Evolutionary conservation across 768 basidiomycete species (phyloP).

Genomic region (Coprinopsis sp.): DNA sequence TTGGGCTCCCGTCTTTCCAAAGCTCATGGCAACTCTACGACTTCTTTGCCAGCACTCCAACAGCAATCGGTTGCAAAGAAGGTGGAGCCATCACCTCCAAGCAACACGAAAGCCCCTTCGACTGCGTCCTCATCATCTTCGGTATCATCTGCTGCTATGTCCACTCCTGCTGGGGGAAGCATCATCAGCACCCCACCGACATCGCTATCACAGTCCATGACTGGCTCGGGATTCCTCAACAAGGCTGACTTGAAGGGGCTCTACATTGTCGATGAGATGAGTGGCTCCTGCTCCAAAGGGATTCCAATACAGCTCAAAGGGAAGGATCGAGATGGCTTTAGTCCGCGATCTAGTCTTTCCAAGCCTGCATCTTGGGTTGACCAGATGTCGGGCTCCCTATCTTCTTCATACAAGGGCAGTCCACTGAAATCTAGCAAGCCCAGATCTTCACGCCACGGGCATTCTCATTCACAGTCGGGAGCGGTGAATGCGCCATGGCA

Average conservation of each 20-base stretch:
- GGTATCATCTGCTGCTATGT: constrained; percentile 38
- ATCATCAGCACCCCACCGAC: constrained; percentile 55
- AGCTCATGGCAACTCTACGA: constrained; percentile 33
- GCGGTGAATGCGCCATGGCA: constrained; percentile 41
- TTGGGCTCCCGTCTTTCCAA: constrained; percentile 38
- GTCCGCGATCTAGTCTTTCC: constrained; percentile 30
- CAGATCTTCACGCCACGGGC: constrained; percentile 20
- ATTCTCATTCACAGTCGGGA: constrained; percentile 36
- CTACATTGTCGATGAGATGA: constrained; percentile 5
- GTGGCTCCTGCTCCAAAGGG: not conserved
- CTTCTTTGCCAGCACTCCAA: constrained; percentile 13
- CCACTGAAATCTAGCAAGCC: constrained; percentile 29
- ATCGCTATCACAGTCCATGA: constrained; percentile 45
- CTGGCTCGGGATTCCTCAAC: constrained; percentile 39
- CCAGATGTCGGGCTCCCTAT: constrained; percentile 28
- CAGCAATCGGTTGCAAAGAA: not conserved
- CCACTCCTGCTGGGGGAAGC: constrained; percentile 34
- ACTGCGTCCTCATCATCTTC: constrained; percentile 54
- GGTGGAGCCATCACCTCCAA: not conserved
- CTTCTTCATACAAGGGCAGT: constrained; percentile 34
- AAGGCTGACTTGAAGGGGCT: constrained; percentile 24
- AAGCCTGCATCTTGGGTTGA: constrained; percentile 36
- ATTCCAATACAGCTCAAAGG: constrained; percentile 14
- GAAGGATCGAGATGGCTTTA: constrained; percentile 19
- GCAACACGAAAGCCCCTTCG: constrained; percentile 30